phyloP scores from a whole-genome alignment of 225 moss, liverwort and hornwort genomes.

The Marchantia paleacea region DNA sequence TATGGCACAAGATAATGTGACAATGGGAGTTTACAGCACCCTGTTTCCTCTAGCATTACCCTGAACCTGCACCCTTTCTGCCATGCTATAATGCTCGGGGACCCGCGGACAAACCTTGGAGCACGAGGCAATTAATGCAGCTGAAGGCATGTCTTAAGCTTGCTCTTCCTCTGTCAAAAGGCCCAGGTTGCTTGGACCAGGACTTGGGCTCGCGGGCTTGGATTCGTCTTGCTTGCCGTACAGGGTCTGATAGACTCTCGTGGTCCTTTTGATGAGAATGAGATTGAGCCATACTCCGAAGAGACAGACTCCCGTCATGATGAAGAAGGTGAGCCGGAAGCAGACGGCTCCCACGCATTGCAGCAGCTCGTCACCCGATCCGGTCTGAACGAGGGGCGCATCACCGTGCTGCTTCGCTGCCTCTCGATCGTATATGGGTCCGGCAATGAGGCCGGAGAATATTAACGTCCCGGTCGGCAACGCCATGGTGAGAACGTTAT shows the following conservation, averaged over 20 bases:
- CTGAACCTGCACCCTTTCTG: not conserved
- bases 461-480: slow-evolving; percentile 38
- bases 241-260: slow-evolving; percentile 33
- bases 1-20: not conserved
- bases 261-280: slow-evolving; percentile 38
- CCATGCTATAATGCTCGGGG: not conserved
- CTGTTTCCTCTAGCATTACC: not conserved
- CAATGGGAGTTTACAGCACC: not conserved
- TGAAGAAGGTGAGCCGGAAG: slow-evolving; percentile 41
- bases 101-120: not conserved
- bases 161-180: not conserved
- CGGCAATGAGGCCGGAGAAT: slow-evolving; percentile 47
- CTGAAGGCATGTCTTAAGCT: not conserved
- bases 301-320: slow-evolving; percentile 41
- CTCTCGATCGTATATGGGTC: slow-evolving; percentile 43
- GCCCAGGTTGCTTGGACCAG: not conserved
- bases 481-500: slow-evolving; percentile 47
- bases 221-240: slow-evolving; percentile 33
- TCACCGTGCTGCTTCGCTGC: slow-evolving; percentile 35
- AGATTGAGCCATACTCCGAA: slow-evolving; percentile 38
- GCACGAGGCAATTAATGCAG: not conserved
- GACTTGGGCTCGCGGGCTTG: slow-evolving; percentile 10
- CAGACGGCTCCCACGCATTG: slow-evolving; percentile 35
- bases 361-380: not conserved
- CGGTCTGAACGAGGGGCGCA: not conserved